Conservation (phyloP, 306 rosid species). For the Aeschynomene evenia region DNA sequence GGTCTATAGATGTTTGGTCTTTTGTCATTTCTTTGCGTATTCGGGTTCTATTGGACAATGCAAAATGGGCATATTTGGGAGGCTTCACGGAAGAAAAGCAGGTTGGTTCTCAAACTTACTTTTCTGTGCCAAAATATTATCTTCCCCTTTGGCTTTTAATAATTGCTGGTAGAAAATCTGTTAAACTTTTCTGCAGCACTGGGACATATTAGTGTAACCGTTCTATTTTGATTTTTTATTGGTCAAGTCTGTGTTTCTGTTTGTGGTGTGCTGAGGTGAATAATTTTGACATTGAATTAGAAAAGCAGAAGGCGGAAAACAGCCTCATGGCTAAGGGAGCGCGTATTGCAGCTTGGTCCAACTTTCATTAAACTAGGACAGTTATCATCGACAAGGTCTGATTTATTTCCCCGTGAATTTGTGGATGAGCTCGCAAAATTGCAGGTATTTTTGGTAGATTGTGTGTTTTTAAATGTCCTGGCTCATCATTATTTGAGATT, state of each 20-base stretch:
- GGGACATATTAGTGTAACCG: too few species aligned
- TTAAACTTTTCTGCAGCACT: background rate
- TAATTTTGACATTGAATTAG: conserved; percentile 33
- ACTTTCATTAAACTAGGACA: conserved; percentile 89
- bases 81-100: conserved; percentile 85
- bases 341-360: conserved; percentile 86
- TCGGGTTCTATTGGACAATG: conserved; percentile 73
- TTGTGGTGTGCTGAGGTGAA: background rate
- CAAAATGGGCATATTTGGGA: conserved; percentile 86
- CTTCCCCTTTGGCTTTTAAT: background rate
- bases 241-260: background rate
- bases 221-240: background rate
- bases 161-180: background rate
- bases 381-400: conserved; percentile 82
- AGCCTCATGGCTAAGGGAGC: conserved; percentile 79
- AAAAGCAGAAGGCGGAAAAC: conserved; percentile 64
- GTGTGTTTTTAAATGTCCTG: background rate
- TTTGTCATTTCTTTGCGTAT: conserved; percentile 76
- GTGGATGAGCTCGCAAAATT: conserved; percentile 84
- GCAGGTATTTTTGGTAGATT: conserved; percentile 47
- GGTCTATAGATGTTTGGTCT: conserved; percentile 92
- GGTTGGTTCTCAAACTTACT: conserved; percentile 42
- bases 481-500: background rate
- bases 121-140: background rate
- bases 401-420: conserved; percentile 77